Evolutionary conservation across 257 asterid species (phyloP), one percentile per base, ranked within the genome.

Genomic region (Misopates orontium): DNA sequence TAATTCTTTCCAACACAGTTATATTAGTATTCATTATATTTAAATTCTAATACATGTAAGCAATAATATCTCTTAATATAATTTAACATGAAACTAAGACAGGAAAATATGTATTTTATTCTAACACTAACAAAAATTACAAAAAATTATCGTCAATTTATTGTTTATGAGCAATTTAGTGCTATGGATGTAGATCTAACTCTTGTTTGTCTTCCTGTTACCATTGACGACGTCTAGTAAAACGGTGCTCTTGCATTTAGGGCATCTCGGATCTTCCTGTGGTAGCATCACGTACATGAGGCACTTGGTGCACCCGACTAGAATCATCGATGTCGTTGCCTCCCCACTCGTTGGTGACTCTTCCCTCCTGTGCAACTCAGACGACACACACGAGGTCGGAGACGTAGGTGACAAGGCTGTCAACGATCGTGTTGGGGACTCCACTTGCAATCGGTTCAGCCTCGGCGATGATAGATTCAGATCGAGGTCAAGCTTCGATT

Each of bases 251-350:
- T 81, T 79, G 70, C 90, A 82, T 65, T 73, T 79, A 5, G 86
- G 91, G 60, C 91, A 82, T 51, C 71, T 84, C 0, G 84, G 88
- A 57, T 79, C 80, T n/a, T 75, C 70, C 28, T 67, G 74, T n/a
- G 48, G 31, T 12, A 78, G 74, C 83, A 82, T 82, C 3, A 80
- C 84, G 56, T 84, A 84, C 87, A 84, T 79, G 9, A 84, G 71
- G 64, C 91, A 84, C 8, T 85, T 66, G 1, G 82, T 84, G 68
- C 91, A 84, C 17, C 91, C 88, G 10, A 76, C 78, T 18, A 82
- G 71, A 73, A 84, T 77, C 86, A 84, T 82, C 52, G 77, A 53
- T 24, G 53, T 51, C 10, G 51, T 57, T 39, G 70, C 82, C 31
- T 73, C 44, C 9, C 72, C 67, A 62, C 79, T 76, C 58, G 72